Conservation (phyloP, 345 rosid genomes). For the Anacardium occidentale region DNA sequence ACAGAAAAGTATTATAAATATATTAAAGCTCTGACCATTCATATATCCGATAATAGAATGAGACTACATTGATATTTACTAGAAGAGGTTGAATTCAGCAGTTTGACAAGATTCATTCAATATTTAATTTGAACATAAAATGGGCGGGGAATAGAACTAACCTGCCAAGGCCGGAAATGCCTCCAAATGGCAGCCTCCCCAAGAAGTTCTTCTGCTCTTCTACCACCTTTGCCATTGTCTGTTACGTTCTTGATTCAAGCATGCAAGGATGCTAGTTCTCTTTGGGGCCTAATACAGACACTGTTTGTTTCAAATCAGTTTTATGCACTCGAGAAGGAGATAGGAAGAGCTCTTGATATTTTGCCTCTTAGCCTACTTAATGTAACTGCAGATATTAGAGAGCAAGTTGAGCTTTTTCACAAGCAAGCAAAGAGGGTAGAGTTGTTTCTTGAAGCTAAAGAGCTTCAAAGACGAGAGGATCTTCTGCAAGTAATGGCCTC, state of each 20-base stretch:
- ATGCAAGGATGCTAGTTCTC: slow-evolving; percentile 50
- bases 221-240: slow-evolving; percentile 27
- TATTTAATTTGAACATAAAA: slow-evolving; percentile 18
- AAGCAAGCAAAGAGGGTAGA: slow-evolving; percentile 53
- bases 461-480: slow-evolving; percentile 43
- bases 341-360: slow-evolving; percentile 65
- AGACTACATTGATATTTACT: neutral
- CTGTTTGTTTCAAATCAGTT: slow-evolving; percentile 48
- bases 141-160: slow-evolving; percentile 17
- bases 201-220: slow-evolving; percentile 21
- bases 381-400: slow-evolving; percentile 44
- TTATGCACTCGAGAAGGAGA: slow-evolving; percentile 54
- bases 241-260: slow-evolving; percentile 38
- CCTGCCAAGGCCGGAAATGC: slow-evolving; percentile 29
- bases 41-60: neutral
- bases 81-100: neutral
- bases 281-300: slow-evolving; percentile 49
- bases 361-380: slow-evolving; percentile 56
- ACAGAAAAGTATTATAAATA: neutral
- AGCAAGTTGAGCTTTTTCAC: slow-evolving; percentile 67
- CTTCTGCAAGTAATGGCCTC: slow-evolving; percentile 44
- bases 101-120: slow-evolving; percentile 15
- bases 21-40: neutral
- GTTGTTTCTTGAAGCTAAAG: slow-evolving; percentile 42
- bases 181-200: slow-evolving; percentile 60